Base-by-base conservation (phyloP, 2,329 filamentous ascomycete species). In the Aspergillus pseudoterreus region DNA sequence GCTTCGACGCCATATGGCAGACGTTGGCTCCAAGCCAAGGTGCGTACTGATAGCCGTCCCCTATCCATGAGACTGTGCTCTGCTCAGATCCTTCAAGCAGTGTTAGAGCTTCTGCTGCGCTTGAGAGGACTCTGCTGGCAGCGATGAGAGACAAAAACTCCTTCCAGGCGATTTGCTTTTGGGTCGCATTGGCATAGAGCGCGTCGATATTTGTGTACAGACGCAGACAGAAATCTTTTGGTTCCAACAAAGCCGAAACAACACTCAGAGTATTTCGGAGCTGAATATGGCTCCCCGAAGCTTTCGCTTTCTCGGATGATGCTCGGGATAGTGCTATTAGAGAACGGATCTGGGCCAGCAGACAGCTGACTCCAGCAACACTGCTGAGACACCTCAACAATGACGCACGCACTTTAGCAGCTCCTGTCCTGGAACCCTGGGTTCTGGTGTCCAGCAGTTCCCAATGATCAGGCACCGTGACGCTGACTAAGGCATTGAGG, bases 401-500 rank as follows among this genome's bases (percentile, higher is more conserved):
- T 6, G 64, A 71, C 2, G 81, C 68, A 42, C 38, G 72, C 68
- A 21, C 60, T 61, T 58, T 68, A 59, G 45, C 52, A 60, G 21
- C 50, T 38, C 15, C 45, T 14, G 52, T 15, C 27, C 48, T 56
- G 9, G 55, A 43, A 24, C 30, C 52, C 54, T 62, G 50, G 24
- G 43, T 50, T 44, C 51, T 57, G 36, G 61, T 53, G 35, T 76
- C 71, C 14, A 92, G 64, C 8, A 83, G 63, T 3, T 77, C 66
- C 92, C 94, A 97, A 70, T 92, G 95, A 64, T 92, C 88, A 1
- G 89, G 88, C 6, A 90, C 75, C 22, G 88, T 91, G 30, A 85
- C 82, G 14, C 81, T 85, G 52, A 95, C 83, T 33, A 99, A 73
- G 3, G 82, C 74, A 63, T 91, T 85, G 47, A 92, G 77, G 30